Base-by-base conservation (phyloP, 2,329 filamentous ascomycete species). In the Penicillium polonicum region DNA sequence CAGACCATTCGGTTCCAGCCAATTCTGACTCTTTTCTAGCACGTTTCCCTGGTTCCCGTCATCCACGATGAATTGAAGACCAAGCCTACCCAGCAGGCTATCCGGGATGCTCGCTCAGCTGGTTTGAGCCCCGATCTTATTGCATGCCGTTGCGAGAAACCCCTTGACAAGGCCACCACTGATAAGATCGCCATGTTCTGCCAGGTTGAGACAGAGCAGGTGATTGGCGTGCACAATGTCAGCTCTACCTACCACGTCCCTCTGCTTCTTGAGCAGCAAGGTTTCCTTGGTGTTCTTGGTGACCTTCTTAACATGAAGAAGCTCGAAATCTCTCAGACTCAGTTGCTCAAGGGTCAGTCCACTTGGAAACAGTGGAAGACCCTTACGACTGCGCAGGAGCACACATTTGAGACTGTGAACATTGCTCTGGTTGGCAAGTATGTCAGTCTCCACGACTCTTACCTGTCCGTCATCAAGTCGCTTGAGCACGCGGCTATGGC, bases 351-450 rank as follows among this genome's bases (percentile, higher is more conserved):
- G 65, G 93, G 92, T 25, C 73, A 81, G 48, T 73, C 78, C n/a
- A 88, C 88, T 48, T 96, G 91, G 91, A 74, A 84, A 9, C 81
- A 87, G 64, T 97, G 93, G 93, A 87, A 87, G 70, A 78, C 78
- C 27, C 82, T 90, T 8, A 89, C 91, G 3, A 82, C 83, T 9
- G 83, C 85, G 21, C 84, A 90, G 68, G 82, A 88, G 55, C 84
- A 85, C 60, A 80, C 88, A 48, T 82, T 84, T 57, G 87, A 90
- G 42, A 81, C 83, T 0, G 88, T 97, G 58, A 83, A 83, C 43
- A 95, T 97, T 72, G 91, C 86, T 15, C 80, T 97, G n/a, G 92
- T 97, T 17, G 93, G 94, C 66, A 97, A 97, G 77, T 97, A 97
- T 75, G 87, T 87, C 29, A 85, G 86, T 57, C 85, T 93, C 5